These are phyloP conservation scores for Colletotrichum cordylinicola DNA, from an alignment of 2,329 filamentous ascomycete species.

Conservation along the genomic window DNA sequence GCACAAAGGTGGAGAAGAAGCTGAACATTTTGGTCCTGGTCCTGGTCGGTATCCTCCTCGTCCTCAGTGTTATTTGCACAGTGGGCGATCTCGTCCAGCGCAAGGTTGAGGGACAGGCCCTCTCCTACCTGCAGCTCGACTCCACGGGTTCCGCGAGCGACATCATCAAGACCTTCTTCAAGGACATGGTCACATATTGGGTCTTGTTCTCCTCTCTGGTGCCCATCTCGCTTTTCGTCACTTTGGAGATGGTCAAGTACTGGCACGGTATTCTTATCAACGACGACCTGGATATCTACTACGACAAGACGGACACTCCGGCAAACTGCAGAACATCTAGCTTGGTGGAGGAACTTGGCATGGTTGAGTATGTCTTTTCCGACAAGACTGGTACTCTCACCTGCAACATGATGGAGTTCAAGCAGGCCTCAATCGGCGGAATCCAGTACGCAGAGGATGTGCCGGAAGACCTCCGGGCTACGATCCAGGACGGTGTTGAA, in stretches of 20 bases:
- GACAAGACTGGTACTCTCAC: slow-evolving; percentile 97
- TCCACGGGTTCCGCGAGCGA: slow-evolving; percentile 57
- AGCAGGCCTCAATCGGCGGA: slow-evolving; percentile 90
- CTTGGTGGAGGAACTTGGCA: slow-evolving; percentile 93
- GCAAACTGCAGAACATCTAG: slow-evolving; percentile 96
- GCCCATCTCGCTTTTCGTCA: slow-evolving; percentile 97
- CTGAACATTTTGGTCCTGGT: slow-evolving; percentile 94
- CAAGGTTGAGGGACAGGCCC: slow-evolving; percentile 62
- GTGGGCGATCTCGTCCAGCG: slow-evolving; percentile 88
- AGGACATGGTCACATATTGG: slow-evolving; percentile 98
- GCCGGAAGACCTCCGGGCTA: slow-evolving; percentile 86
- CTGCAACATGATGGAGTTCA: slow-evolving; percentile 99
- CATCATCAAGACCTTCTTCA: slow-evolving; percentile 82
- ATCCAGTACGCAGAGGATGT: slow-evolving; percentile 94
- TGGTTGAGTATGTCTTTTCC: slow-evolving; percentile 98
- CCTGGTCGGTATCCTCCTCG: slow-evolving; percentile 82
- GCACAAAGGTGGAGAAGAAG: slow-evolving; percentile 92
- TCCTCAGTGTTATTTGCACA: slow-evolving; percentile 87
- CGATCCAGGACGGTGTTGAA: slow-evolving; percentile 77
- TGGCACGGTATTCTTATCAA: slow-evolving; percentile 98
- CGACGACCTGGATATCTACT: slow-evolving; percentile 96
- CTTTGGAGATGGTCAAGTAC: slow-evolving; percentile 96
- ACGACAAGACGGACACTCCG: slow-evolving; percentile 92
- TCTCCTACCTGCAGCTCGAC: slow-evolving; percentile 77
- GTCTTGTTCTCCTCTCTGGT: slow-evolving; percentile 96